Evolutionary conservation across 148 eudicot species (phyloP).

Genomic region (Linanthus parryae): DNA sequence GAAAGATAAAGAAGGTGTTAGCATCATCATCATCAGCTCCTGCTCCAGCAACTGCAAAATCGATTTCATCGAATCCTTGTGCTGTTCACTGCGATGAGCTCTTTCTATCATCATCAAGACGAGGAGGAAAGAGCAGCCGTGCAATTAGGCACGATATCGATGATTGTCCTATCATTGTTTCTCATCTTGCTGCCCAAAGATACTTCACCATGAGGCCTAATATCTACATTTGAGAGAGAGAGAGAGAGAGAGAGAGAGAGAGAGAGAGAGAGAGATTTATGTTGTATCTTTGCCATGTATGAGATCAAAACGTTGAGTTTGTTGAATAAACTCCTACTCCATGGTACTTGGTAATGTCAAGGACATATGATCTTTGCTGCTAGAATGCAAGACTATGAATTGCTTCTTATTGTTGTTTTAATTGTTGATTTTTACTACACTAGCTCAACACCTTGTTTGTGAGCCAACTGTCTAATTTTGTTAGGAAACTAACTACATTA

Average conservation of each 20-base stretch:
- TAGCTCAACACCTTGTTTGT: too few species aligned
- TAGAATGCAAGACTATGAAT: too few species aligned
- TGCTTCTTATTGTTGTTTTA: too few species aligned
- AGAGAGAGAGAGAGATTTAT: too few species aligned
- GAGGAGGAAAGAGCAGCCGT: background rate
- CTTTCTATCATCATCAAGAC: conserved; percentile 13
- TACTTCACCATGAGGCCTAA: conserved; percentile 27
- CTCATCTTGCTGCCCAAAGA: conserved; percentile 28
- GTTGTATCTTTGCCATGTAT: too few species aligned
- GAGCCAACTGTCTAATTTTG: too few species aligned
- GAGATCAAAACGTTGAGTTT: too few species aligned
- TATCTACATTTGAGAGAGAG: conserved; percentile 8
- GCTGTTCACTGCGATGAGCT: conserved; percentile 30
- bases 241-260: background rate
- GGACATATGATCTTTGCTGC: too few species aligned
- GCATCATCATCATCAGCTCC: background rate
- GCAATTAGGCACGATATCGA: background rate
- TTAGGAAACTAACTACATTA: too few species aligned
- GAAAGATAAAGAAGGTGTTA: conserved; percentile 16
- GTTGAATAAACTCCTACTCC: too few species aligned
- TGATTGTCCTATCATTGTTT: conserved; percentile 9
- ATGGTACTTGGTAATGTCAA: too few species aligned
- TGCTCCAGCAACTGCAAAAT: background rate
- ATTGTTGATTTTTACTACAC: too few species aligned
- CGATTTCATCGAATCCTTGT: background rate